Conservation (phyloP, 1,139 yeast genomes). For the Taphrina communis region DNA sequence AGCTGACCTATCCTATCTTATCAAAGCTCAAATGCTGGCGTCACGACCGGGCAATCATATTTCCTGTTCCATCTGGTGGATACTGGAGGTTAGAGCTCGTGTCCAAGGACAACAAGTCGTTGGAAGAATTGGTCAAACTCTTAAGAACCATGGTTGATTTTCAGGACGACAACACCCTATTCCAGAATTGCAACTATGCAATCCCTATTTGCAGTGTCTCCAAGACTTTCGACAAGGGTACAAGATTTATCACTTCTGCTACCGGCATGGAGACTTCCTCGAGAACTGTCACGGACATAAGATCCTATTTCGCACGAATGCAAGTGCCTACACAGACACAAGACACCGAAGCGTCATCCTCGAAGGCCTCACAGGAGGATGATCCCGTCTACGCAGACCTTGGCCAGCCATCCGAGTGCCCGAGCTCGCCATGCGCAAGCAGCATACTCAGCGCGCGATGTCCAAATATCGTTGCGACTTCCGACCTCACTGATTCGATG, state of each 20-base stretch:
- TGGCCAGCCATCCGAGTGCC: too few species aligned
- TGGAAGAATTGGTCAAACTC: background rate
- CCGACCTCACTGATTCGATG: too few species aligned
- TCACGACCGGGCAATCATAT: background rate
- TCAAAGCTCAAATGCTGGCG: conserved; percentile 22
- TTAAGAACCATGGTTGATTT: conserved; percentile 2
- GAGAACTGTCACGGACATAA: background rate
- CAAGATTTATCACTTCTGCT: too few species aligned
- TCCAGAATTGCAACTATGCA: background rate
- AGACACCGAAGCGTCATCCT: too few species aligned
- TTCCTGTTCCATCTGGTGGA: conserved; percentile 16
- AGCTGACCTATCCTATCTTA: conserved; percentile 1
- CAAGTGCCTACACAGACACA: too few species aligned
- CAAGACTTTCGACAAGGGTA: background rate
- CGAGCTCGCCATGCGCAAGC: too few species aligned
- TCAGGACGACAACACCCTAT: background rate
- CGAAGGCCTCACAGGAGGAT: too few species aligned
- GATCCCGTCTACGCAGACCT: too few species aligned
- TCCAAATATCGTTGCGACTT: too few species aligned
- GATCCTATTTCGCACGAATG: background rate
- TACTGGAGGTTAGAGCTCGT: background rate
- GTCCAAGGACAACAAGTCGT: background rate
- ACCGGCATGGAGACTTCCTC: background rate
- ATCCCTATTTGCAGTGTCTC: background rate
- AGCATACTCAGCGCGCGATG: too few species aligned